phyloP scores from a whole-genome alignment of 2,329 filamentous ascomycete genomes.

The Aspergillus tanneri region DNA sequence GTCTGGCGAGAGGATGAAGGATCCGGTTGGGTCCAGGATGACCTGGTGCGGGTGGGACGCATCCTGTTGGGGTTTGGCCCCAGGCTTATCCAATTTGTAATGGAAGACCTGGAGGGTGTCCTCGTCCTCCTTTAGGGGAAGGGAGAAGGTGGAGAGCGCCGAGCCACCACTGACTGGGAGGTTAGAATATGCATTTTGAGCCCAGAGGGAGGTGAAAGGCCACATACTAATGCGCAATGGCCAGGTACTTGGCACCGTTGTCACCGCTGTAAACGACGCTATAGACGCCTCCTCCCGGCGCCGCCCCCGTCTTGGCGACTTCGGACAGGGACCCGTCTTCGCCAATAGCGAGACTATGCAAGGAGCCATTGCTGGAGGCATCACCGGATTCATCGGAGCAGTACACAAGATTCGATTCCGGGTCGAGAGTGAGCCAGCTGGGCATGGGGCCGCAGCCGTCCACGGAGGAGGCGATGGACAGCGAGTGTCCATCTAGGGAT shows the following conservation, averaged over 20 bases:
- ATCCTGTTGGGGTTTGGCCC: constrained; percentile 51
- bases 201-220: neutral
- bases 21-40: constrained; percentile 63
- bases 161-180: constrained; percentile 26
- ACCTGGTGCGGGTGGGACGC: constrained; percentile 64
- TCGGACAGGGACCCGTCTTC: constrained; percentile 23
- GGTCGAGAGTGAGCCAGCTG: constrained; percentile 39
- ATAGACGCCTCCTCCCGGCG: constrained; percentile 34
- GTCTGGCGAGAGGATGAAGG: constrained; percentile 65
- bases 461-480: constrained; percentile 25
- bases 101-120: constrained; percentile 41
- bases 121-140: constrained; percentile 24
- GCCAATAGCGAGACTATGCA: constrained; percentile 26
- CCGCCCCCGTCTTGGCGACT: constrained; percentile 19
- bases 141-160: constrained; percentile 33
- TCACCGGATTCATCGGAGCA: constrained; percentile 37
- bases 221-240: constrained; percentile 42
- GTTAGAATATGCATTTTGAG: constrained; percentile 6
- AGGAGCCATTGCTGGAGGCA: constrained; percentile 27
- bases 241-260: constrained; percentile 28
- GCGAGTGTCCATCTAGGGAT: constrained; percentile 26
- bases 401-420: constrained; percentile 28
- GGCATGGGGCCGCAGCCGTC: constrained; percentile 37
- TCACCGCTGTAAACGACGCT: constrained; percentile 34
- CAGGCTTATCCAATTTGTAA: constrained; percentile 40